Percentiles rank a stretch among this genome's conserved stretches.
phyloP scores from a whole-genome alignment of 805 yeast species.

The Starmera caribaea region DNA sequence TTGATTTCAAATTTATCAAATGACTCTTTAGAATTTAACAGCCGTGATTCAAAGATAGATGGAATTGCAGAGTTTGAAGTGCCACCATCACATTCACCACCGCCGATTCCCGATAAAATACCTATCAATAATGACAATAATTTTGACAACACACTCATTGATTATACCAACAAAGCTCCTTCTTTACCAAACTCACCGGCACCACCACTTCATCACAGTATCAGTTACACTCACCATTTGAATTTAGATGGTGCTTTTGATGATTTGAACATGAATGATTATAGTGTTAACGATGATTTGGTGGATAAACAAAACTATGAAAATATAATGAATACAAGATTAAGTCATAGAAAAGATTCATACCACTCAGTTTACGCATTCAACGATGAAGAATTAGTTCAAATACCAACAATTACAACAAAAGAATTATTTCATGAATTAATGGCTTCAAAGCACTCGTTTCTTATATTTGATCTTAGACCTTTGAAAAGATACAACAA shows the following conservation, averaged over 20 bases:
- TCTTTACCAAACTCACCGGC: background rate
- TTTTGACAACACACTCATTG: background rate
- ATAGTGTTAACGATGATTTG: background rate
- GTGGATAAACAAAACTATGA: background rate
- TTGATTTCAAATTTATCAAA: constrained; percentile 16
- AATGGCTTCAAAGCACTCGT: constrained; percentile 31
- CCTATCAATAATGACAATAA: background rate
- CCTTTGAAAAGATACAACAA: constrained; percentile 20
- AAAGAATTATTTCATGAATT: constrained; percentile 31
- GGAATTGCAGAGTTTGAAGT: constrained; percentile 4
- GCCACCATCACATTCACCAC: constrained; percentile 7
- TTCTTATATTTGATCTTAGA: constrained; percentile 31
- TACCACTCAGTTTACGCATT: constrained; percentile 30
- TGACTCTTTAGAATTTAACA: constrained; percentile 2
- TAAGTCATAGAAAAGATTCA: constrained; percentile 27
- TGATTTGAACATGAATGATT: background rate
- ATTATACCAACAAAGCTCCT: background rate
- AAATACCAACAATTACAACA: constrained; percentile 41
- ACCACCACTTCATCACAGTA: background rate
- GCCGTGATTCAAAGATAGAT: constrained; percentile 2
- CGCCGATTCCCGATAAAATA: constrained; percentile 2
- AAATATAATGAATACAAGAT: constrained; percentile 2
- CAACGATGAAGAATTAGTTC: constrained; percentile 17
- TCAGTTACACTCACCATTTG: constrained; percentile 2
- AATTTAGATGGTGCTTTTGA: background rate